Base-by-base conservation (phyloP, 2,329 filamentous ascomycete species). In the Cladophialophora carrionii region DNA sequence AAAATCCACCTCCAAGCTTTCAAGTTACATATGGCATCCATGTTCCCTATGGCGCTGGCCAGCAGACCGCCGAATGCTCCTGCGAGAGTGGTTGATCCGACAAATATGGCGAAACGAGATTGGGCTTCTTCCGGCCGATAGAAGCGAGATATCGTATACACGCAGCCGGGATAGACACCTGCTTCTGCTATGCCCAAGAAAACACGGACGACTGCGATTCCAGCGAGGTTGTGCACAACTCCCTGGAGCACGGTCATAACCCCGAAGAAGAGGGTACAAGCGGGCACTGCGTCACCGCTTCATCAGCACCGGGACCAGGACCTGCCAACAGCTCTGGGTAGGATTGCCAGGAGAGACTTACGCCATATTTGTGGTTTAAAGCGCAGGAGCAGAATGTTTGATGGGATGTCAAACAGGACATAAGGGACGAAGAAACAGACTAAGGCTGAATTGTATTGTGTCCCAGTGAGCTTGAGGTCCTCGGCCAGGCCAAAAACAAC, bases 381-480 rank as follows among this genome's bases (percentile, higher is more conserved):
- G 65, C 78, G 82, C 79, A 92, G 91, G 56, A 92, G 79, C 26
- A 91, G 76, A 61, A 92, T 84, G 73, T 90, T 90, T 70, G 87
- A 88, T 0, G 88, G 88, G 62, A 92, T 89, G 78, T 90, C 87
- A 26, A 73, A 73, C 57, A 88, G 66, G 69, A 87, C 78, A 75
- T 90, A 90, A 0, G 87, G 73, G 52, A 77, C 72, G 73, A 78
- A 80, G 78, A 89, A 89, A 72, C 90, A 87, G 4, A 83, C 80
- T 6, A 85, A 73, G 0, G 75, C 74, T 60, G 74, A 72, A 64
- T 76, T 78, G 71, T 81, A 82, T 64, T 80, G 73, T 65, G 80
- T 76, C 52, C 74, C 73, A 3, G 68, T 65, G 0, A 85, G 75
- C 4, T 78, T 54, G 75, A 78, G 61, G 90, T 72, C 70, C 6